Conservation (phyloP, 1,139 yeast species). For the Zygoascus meyerae region DNA sequence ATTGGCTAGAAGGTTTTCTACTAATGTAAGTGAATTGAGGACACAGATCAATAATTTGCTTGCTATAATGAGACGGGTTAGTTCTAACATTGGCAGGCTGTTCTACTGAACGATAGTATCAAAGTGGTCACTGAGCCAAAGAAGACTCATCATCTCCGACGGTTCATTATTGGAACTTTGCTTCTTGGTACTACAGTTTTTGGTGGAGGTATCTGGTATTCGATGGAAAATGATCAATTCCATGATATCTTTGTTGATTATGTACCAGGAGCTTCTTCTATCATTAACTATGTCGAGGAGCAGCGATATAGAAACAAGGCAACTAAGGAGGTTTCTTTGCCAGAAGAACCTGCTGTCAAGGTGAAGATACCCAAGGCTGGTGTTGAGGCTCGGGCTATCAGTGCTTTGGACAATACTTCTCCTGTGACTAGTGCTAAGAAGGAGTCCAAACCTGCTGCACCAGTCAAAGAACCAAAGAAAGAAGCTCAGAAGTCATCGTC, state of each 20-base stretch:
- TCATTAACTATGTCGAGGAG: slow-evolving; percentile 47
- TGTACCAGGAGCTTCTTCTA: slow-evolving; percentile 54
- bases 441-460: slow-evolving; percentile 8
- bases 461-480: slow-evolving; percentile 5
- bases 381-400: slow-evolving; percentile 24
- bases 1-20: not conserved
- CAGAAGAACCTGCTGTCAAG: slow-evolving; percentile 22
- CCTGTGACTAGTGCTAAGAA: slow-evolving; percentile 10
- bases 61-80: not conserved
- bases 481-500: slow-evolving; percentile 14
- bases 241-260: slow-evolving; percentile 48
- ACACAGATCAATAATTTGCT: no score
- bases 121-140: slow-evolving; percentile 3
- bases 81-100: not conserved
- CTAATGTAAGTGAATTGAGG: not conserved
- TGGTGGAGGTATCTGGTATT: slow-evolving; percentile 36
- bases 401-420: slow-evolving; percentile 4
- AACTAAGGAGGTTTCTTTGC: not conserved
- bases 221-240: slow-evolving; percentile 35
- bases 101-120: not conserved
- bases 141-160: slow-evolving; percentile 30
- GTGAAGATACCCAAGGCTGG: slow-evolving; percentile 42
- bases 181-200: slow-evolving; percentile 27
- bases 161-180: slow-evolving; percentile 27
- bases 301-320: slow-evolving; percentile 27